Evolutionary conservation across 2,329 filamentous ascomycete species (phyloP).

Genomic region (Periconia sp.): DNA sequence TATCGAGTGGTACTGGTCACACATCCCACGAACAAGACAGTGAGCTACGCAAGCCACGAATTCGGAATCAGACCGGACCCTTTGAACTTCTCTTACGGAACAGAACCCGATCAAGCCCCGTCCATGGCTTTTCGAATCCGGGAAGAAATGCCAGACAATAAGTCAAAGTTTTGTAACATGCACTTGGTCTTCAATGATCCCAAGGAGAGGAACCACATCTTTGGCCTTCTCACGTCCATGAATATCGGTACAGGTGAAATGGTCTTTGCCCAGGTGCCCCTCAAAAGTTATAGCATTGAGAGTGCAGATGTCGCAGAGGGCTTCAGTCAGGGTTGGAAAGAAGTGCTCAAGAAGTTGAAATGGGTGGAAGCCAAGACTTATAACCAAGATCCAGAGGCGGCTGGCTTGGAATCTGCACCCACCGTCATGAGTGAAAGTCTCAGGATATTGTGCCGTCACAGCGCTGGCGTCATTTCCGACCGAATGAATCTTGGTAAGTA

Average conservation of each 20-base stretch:
- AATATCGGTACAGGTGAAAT: conserved; percentile 68
- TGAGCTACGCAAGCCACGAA: conserved; percentile 74
- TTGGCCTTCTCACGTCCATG: conserved; percentile 73
- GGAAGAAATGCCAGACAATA: conserved; percentile 55
- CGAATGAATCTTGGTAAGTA: conserved; percentile 70
- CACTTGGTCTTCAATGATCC: conserved; percentile 75
- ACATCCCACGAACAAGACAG: conserved; percentile 72
- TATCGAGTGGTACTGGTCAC: conserved; percentile 79
- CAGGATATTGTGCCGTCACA: conserved; percentile 73
- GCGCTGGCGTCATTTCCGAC: conserved; percentile 78
- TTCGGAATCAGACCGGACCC: conserved; percentile 64
- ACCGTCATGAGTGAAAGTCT: conserved; percentile 77
- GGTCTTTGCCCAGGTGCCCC: conserved; percentile 68
- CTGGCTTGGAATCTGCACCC: conserved; percentile 59
- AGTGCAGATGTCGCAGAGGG: conserved; percentile 54
- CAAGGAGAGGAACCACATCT: conserved; percentile 70
- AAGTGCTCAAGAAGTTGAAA: conserved; percentile 48
- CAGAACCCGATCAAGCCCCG: conserved; percentile 64
- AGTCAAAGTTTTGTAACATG: conserved; percentile 60
- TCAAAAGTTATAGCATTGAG: conserved; percentile 68
- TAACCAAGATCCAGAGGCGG: conserved; percentile 64
- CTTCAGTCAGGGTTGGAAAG: conserved; percentile 41
- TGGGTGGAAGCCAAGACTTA: conserved; percentile 73
- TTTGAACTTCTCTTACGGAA: conserved; percentile 71
- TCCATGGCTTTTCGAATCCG: conserved; percentile 72